Percentiles rank a stretch among this genome's conserved stretches.
phyloP scores from a whole-genome alignment of 1,284 basidiomycete genomes.

The Sporisorium graminicola region DNA sequence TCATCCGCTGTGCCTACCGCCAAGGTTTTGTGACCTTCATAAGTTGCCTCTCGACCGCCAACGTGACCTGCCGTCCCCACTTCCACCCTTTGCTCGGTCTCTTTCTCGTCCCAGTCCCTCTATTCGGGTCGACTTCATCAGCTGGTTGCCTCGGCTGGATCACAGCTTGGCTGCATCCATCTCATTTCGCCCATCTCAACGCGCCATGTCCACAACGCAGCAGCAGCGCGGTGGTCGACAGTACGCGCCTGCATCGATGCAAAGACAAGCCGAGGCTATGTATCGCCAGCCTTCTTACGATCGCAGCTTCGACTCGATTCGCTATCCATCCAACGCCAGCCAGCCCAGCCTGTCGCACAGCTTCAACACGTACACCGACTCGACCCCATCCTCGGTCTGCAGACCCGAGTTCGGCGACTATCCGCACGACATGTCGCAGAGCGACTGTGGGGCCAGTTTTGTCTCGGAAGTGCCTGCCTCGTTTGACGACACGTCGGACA shows the following conservation, averaged over 20 bases:
- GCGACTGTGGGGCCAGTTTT: slow-evolving; percentile 33
- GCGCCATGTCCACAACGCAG: slow-evolving; percentile 24
- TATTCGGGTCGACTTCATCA: background rate
- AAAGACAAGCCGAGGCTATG: slow-evolving; percentile 8
- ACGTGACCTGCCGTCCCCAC: background rate
- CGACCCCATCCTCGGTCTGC: slow-evolving; percentile 37
- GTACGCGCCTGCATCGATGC: slow-evolving; percentile 6
- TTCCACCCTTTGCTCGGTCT: slow-evolving; percentile 2
- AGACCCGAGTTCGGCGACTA: slow-evolving; percentile 38
- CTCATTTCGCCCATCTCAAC: background rate
- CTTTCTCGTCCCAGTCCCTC: background rate
- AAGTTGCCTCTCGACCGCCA: slow-evolving; percentile 1
- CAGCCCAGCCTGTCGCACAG: slow-evolving; percentile 47
- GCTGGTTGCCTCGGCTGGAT: background rate
- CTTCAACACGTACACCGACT: slow-evolving; percentile 41
- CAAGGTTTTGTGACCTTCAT: background rate
- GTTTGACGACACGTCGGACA: slow-evolving; percentile 41
- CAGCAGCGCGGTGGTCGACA: slow-evolving; percentile 17
- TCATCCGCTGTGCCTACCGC: background rate
- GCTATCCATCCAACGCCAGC: slow-evolving; percentile 38
- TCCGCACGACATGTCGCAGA: slow-evolving; percentile 19
- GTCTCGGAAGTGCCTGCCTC: slow-evolving; percentile 26
- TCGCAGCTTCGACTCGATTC: slow-evolving; percentile 32
- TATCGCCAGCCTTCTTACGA: slow-evolving; percentile 29
- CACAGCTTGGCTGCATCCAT: background rate